Evolutionary conservation across 495 filamentous ascomycete species (phyloP).

Genomic region (Aeminium ludgeri): DNA sequence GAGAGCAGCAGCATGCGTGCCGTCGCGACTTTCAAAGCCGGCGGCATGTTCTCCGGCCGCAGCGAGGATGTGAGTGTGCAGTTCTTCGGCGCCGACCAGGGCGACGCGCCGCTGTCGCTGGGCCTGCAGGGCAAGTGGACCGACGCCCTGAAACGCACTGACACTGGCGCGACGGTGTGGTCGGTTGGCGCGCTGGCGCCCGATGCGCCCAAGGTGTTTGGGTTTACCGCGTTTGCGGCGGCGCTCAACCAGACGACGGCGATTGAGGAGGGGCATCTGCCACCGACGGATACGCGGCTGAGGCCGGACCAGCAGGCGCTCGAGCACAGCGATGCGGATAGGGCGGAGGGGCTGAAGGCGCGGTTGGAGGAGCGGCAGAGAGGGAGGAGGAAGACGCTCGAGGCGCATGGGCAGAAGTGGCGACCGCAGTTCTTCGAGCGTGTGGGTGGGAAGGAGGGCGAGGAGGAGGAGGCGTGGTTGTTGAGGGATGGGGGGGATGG

Average conservation of each 20-base stretch:
- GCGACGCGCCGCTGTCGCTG: conserved; percentile 42
- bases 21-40: conserved; percentile 69
- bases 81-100: conserved; percentile 31
- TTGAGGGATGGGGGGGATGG: conserved; percentile 64
- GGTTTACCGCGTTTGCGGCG: conserved; percentile 73
- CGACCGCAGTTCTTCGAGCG: conserved; percentile 67
- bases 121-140: conserved; percentile 78
- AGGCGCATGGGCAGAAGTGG: conserved; percentile 52
- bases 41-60: conserved; percentile 91
- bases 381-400: conserved; percentile 53
- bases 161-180: conserved; percentile 50
- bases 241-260: conserved; percentile 72
- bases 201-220: conserved; percentile 61
- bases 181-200: conserved; percentile 55
- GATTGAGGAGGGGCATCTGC: conserved; percentile 53
- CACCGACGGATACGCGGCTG: conserved; percentile 65
- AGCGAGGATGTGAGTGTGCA: conserved; percentile 76
- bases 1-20: conserved; percentile 69
- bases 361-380: conserved; percentile 76
- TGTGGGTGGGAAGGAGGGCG: conserved; percentile 29
- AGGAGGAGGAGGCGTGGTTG: conserved; percentile 58
- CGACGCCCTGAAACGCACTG: conserved; percentile 41
- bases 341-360: conserved; percentile 68
- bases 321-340: conserved; percentile 67
- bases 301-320: conserved; percentile 84